Base-by-base conservation (phyloP, 2,329 filamentous ascomycete species). In the Sporothrix curviconia region DNA sequence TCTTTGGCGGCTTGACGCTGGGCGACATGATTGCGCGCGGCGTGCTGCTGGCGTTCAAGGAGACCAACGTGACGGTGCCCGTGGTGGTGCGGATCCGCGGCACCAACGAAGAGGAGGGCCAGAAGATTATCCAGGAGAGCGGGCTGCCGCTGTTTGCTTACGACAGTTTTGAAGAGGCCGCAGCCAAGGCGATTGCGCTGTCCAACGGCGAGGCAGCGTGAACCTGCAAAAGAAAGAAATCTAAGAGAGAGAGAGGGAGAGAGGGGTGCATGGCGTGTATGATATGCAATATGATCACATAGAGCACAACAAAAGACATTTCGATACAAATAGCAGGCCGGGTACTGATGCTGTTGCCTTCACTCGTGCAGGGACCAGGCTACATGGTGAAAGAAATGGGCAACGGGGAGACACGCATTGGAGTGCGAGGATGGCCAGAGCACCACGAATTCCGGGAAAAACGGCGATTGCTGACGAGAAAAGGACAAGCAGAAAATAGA, bases 11-110 rank as follows among this genome's bases (percentile, higher is more conserved):
- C 12, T 66, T 90, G 64, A 90, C 86, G 7, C 78, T 86, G 59
- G 88, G 88, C 36, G 87, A 90, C 63, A 91, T 92, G 87, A 92
- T 92, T 69, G 89, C 89, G 0, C 77, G 84, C 58, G 88, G 88
- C 0, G 80, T 92, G 50, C 75, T 92, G 25, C 66, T 89, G 63
- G 88, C 88, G 1, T 90, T 91, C 66, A 77, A 79, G 61, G 85
- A 91, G 66, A 69, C 90, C 55, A 66, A 69, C 89, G 59, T 87
- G 65, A 72, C 69, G n/a, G 76, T 88, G 2, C 88, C 88, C 0
- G 85, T 92, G 1, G 86, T 92, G n/a, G 88, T 92, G 30, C 78
- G 89, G 62, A 78, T 92, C 61, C 76, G 87, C 60, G 88, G 89
- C 7, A 91, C 87, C 14, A 89, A 88, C 64, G 87, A 92, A 72